A percentile compares a stretch with the other conserved stretches of the same genome.
Conservation (phyloP, 371 early-diverging fungal species). For the Rhizomucor miehei region DNA sequence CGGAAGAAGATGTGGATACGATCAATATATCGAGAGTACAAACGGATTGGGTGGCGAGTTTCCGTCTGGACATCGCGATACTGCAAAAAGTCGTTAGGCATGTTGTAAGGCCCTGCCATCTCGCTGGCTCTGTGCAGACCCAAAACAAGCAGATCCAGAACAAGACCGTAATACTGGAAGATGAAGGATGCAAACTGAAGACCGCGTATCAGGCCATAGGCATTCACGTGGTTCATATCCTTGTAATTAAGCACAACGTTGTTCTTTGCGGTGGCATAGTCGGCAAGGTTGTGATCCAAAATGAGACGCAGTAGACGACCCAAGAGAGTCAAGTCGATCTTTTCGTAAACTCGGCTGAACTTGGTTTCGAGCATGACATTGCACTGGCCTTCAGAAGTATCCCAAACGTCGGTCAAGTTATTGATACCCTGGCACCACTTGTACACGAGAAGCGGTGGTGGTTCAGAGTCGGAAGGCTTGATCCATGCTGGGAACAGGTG, state of each 20-base stretch:
- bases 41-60: constrained; percentile 94
- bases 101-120: constrained; percentile 93
- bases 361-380: constrained; percentile 94
- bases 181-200: constrained; percentile 98
- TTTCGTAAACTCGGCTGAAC: constrained; percentile 91
- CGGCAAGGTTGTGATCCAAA: constrained; percentile 97
- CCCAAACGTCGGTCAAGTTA: constrained; percentile 95
- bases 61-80: constrained; percentile 92
- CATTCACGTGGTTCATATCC: constrained; percentile 99
- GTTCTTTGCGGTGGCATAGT: constrained; percentile 99
- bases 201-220: constrained; percentile 97
- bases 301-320: constrained; percentile 93
- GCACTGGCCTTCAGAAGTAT: constrained; percentile 87
- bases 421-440: constrained; percentile 99
- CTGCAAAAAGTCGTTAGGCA: constrained; percentile 97
- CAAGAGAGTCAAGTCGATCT: constrained; percentile 96
- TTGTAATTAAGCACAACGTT: constrained; percentile 97
- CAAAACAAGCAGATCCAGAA: constrained; percentile 94
- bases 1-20: constrained; percentile 92
- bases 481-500: constrained; percentile 97
- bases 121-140: constrained; percentile 95
- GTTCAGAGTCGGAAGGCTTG: constrained; percentile 97
- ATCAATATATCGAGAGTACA: constrained; percentile 95
- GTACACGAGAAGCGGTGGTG: constrained; percentile 94
- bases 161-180: constrained; percentile 97